A percentile compares a stretch with the other conserved stretches of the same genome.
Conservation (phyloP, 371 early-diverging fungal species). For the Rhizomucor pusillus region DNA sequence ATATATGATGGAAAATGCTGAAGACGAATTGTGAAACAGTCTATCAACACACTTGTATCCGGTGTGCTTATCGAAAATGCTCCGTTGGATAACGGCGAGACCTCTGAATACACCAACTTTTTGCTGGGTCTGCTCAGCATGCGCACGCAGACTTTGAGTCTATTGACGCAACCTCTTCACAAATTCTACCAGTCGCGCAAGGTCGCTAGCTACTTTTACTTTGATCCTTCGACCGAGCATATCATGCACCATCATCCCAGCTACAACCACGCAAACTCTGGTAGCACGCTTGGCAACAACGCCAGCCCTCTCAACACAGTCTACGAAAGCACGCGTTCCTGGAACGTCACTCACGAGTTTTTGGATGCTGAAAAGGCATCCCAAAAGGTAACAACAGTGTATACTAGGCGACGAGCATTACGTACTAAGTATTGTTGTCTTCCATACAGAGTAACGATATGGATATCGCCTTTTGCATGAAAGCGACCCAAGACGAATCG, state of each 20-base stretch:
- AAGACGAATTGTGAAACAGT: constrained; percentile 5
- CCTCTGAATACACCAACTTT: constrained; percentile 70
- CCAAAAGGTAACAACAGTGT: constrained; percentile 16
- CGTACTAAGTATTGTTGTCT: neutral
- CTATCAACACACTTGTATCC: constrained; percentile 64
- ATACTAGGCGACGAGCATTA: neutral
- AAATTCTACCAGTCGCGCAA: constrained; percentile 66
- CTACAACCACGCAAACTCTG: constrained; percentile 11
- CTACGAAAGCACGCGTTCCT: constrained; percentile 43
- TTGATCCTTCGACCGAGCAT: constrained; percentile 56
- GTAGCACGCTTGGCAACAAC: constrained; percentile 21
- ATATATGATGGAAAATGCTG: neutral
- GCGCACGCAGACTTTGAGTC: constrained; percentile 58
- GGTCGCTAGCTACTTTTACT: constrained; percentile 66
- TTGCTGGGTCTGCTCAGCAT: constrained; percentile 57
- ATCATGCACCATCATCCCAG: constrained; percentile 41
- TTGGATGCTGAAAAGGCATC: constrained; percentile 29
- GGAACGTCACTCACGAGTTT: constrained; percentile 37
- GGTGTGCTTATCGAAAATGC: constrained; percentile 71
- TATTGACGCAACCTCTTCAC: constrained; percentile 64
- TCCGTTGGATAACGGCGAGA: constrained; percentile 82
- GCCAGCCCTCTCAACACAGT: constrained; percentile 48
- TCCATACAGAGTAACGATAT: constrained; percentile 30
- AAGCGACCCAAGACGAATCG: constrained; percentile 30
- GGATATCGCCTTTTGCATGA: constrained; percentile 46